Evolutionary conservation across 345 rosid species (phyloP).

Genomic region (Salix koriyanagi): DNA sequence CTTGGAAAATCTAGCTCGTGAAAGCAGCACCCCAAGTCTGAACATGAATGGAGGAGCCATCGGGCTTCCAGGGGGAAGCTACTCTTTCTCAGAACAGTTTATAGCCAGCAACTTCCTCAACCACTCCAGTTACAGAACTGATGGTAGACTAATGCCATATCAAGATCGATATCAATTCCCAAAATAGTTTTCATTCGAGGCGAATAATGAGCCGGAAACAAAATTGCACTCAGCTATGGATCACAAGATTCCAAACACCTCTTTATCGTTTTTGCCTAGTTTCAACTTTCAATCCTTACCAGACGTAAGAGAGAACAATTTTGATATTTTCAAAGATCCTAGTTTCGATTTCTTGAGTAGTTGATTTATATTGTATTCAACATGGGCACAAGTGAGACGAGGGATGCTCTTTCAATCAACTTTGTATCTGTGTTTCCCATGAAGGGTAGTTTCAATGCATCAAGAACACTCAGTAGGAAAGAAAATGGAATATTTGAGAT

Average conservation of each 20-base stretch:
- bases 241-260: not conserved
- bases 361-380: not conserved
- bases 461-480: not conserved
- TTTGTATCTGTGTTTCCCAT: not conserved
- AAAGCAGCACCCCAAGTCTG: slow-evolving; percentile 19
- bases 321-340: not conserved
- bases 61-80: slow-evolving; percentile 26
- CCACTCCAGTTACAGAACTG: slow-evolving; percentile 21
- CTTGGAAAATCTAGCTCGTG: slow-evolving; percentile 25
- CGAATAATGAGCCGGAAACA: not conserved
- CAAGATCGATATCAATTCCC: slow-evolving; percentile 26
- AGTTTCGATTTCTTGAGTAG: not conserved
- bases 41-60: slow-evolving; percentile 39
- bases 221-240: not conserved
- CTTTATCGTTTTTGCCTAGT: not conserved
- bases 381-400: not conserved
- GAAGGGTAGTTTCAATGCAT: not conserved
- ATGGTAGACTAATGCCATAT: slow-evolving; percentile 27
- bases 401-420: not conserved
- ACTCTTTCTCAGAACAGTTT: slow-evolving; percentile 27
- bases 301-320: not conserved
- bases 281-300: not conserved
- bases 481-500: not conserved
- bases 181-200: slow-evolving; percentile 9
- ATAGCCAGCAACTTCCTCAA: slow-evolving; percentile 28